Percentiles rank a stretch among this genome's conserved stretches.
These are phyloP conservation scores for Beverwykella pulmonaria DNA, from an alignment of 495 filamentous ascomycete genomes.

Conservation along the genomic window DNA sequence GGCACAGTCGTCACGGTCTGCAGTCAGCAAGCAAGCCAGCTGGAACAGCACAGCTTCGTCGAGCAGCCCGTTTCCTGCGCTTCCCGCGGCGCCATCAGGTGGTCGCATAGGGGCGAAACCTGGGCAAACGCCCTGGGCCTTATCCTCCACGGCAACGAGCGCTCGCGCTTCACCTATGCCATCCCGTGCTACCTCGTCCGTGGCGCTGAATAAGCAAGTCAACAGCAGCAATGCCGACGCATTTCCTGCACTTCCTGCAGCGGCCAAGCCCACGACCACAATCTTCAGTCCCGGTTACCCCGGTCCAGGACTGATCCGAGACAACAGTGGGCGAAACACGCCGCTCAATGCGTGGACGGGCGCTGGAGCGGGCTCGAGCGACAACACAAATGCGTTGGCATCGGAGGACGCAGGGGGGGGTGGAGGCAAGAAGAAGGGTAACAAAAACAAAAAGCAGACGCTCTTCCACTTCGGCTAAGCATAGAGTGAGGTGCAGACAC, in stretches of 20 bases:
- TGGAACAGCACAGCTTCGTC: conserved; percentile 48
- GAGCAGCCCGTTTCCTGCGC: conserved; percentile 39
- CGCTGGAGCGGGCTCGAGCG: conserved; percentile 20
- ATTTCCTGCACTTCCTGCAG: conserved; percentile 81
- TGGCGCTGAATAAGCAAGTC: conserved; percentile 36
- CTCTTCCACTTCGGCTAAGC: conserved; percentile 57
- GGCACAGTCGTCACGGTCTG: conserved; percentile 68
- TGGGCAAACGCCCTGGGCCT: conserved; percentile 57
- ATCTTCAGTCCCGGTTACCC: conserved; percentile 74
- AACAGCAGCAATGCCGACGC: conserved; percentile 54
- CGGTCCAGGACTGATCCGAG: conserved; percentile 68
- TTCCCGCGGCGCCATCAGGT: conserved; percentile 40
- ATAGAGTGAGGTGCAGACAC: conserved; percentile 7
- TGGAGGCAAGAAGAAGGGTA: conserved; percentile 70
- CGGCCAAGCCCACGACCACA: conserved; percentile 74
- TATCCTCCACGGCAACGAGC: conserved; percentile 41
- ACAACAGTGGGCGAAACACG: conserved; percentile 50
- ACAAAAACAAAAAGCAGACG: conserved; percentile 80
- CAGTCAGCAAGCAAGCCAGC: conserved; percentile 56
- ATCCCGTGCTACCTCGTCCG: conserved; percentile 41
- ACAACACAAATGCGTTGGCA: conserved; percentile 1
- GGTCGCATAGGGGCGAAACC: conserved; percentile 47
- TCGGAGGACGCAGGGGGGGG: conserved; percentile 28
- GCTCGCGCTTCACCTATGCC: conserved; percentile 32
- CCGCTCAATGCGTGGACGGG: conserved; percentile 53